Percentiles rank a stretch among this genome's conserved stretches.
Evolutionary conservation across 176 grass and related monocot species (phyloP).

Genomic region (Pontederia crassipes): DNA sequence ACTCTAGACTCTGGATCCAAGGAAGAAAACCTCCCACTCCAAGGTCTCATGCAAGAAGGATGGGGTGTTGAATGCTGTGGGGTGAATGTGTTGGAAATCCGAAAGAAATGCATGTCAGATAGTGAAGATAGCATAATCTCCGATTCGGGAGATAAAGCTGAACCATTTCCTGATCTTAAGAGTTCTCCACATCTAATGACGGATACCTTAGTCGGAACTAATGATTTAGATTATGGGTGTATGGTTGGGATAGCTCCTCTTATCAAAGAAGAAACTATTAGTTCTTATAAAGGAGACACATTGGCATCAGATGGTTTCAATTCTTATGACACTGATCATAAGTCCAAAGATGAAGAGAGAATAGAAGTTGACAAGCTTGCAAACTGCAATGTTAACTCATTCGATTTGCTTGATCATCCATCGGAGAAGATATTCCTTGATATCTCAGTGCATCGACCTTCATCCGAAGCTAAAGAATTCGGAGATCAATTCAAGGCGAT

Average conservation of each 20-base stretch:
- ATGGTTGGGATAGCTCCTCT: not conserved
- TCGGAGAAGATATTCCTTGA: too few relatives aligned
- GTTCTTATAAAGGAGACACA: too few relatives aligned
- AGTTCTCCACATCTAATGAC: not conserved
- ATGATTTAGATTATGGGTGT: not conserved
- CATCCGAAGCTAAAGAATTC: too few relatives aligned
- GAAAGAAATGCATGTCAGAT: not conserved
- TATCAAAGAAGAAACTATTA: too few relatives aligned
- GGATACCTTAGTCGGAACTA: not conserved
- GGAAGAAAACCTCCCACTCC: not conserved
- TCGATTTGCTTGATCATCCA: too few relatives aligned
- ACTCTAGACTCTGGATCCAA: slow-evolving; percentile 1
- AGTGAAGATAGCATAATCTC: not conserved
- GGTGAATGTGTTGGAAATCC: not conserved
- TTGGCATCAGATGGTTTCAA: too few relatives aligned
- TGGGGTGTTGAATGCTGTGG: slow-evolving; percentile 2
- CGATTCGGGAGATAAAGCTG: not conserved
- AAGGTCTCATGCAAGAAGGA: not conserved
- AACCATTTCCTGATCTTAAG: not conserved
- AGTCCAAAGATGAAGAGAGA: too few relatives aligned
- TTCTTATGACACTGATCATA: too few relatives aligned
- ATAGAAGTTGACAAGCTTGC: too few relatives aligned
- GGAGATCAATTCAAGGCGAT: too few relatives aligned
- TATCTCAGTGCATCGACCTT: too few relatives aligned
- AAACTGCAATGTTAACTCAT: too few relatives aligned